Evolutionary conservation across 225 moss, liverwort and hornwort species (phyloP), one percentile per base, ranked within the genome.

Genomic region (Pleurozium schreberi): DNA sequence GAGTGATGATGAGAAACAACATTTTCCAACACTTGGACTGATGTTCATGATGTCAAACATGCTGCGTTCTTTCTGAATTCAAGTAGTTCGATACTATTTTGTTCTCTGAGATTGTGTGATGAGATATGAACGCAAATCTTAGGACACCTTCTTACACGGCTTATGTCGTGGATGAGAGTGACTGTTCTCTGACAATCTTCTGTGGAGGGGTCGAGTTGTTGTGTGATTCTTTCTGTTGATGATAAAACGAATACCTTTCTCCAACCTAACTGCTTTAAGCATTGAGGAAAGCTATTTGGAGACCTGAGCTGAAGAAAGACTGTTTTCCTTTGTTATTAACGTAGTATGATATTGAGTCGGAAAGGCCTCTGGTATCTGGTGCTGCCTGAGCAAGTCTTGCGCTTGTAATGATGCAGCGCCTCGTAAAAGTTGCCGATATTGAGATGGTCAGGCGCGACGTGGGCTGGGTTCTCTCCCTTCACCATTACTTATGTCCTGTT

Each of bases 21-120:
- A 87, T 91, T 74, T 81, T 88, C 59, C 88, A 91, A 91, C 92
- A 92, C 91, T 92, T 92, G 90, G 92, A 91, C 90, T 92, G 90
- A 91, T 89, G 75, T 85, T 38, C 65, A 12, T 87, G 89, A 89
- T 89, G 87, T 80, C 18, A 84, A 92, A 75, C 60, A 91, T 88
- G 92, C 85, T 92, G 93, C 90, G 92, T 92, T 91, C 94, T 92
- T 91, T 87, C 91, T 92, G 91, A 92, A 74, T 87, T 88, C 50
- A 38, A 10, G 14, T 10, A 2, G 7, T 49, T 17, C 2, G 3
- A 2, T 38, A 5, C 3, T 1, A 5, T 1, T 34, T 30, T 14
- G 69, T 18, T 12, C 2, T 33, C 15, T 49, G 8, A 62, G 81
- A 43, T 82, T 85, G 90, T 26, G 55, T 15, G 78, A 81, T 90